Evolutionary conservation across 2,329 filamentous ascomycete species (phyloP).

Genomic region (Fusarium sp.): DNA sequence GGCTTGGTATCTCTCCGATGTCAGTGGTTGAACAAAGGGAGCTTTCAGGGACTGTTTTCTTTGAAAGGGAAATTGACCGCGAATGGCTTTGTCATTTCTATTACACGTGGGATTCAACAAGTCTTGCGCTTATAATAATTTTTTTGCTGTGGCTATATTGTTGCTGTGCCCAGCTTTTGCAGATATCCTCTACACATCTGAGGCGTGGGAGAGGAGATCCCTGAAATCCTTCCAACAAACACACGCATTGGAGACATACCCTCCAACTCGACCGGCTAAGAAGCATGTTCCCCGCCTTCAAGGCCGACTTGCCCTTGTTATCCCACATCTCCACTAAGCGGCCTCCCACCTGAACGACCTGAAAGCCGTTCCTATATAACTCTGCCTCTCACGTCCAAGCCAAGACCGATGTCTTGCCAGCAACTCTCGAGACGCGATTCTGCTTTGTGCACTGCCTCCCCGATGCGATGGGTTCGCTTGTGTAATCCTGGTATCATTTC

Average conservation of each 20-base stretch:
- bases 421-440: neutral
- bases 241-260: neutral
- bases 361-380: conserved; percentile 21
- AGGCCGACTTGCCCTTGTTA: conserved; percentile 5
- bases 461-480: neutral
- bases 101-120: neutral
- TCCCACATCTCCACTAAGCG: conserved; percentile 20
- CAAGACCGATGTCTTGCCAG: neutral
- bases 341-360: conserved; percentile 23
- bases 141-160: conserved; percentile 8
- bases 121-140: neutral
- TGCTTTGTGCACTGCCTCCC: neutral
- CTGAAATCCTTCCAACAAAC: neutral
- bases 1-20: conserved; percentile 7
- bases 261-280: conserved; percentile 13
- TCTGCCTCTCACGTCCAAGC: conserved; percentile 4
- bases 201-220: neutral
- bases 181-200: neutral
- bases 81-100: neutral
- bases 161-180: conserved; percentile 8
- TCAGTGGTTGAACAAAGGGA: conserved; percentile 8
- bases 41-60: neutral
- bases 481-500: neutral
- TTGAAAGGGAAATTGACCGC: neutral
- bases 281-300: conserved; percentile 16